Conservation (phyloP, 2,329 filamentous ascomycete genomes). For the Arthroderma uncinatum region DNA sequence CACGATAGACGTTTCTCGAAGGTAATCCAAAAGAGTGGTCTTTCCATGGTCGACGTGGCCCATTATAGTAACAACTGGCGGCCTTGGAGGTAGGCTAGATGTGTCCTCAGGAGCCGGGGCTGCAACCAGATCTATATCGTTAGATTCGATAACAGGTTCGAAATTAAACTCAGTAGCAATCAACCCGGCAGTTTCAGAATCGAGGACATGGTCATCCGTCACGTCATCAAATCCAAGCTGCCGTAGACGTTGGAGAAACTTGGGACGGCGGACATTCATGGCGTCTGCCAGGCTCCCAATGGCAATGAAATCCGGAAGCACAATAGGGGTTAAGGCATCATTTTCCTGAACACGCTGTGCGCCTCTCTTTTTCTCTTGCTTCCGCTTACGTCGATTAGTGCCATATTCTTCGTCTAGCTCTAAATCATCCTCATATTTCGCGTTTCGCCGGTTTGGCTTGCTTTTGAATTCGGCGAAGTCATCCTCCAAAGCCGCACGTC, state of each 20-base stretch:
- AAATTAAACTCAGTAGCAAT: constrained; percentile 89
- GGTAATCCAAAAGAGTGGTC: constrained; percentile 86
- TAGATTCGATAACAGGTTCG: constrained; percentile 62
- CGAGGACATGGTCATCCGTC: constrained; percentile 71
- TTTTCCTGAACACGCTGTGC: constrained; percentile 31
- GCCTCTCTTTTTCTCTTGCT: constrained; percentile 33
- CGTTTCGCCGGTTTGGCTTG: background rate
- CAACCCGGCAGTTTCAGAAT: constrained; percentile 78
- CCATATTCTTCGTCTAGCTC: constrained; percentile 6
- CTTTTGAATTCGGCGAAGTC: background rate
- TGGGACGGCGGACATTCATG: constrained; percentile 56
- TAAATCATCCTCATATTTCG: background rate
- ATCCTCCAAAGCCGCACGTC: background rate
- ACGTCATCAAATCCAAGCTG: constrained; percentile 85
- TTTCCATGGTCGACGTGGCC: constrained; percentile 98
- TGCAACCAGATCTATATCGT: constrained; percentile 60
- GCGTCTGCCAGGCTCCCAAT: constrained; percentile 70
- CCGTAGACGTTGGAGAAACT: constrained; percentile 64
- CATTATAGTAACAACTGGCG: constrained; percentile 98
- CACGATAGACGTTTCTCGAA: constrained; percentile 84
- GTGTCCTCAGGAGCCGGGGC: constrained; percentile 58
- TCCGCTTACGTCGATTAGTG: constrained; percentile 21
- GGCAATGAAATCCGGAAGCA: constrained; percentile 82
- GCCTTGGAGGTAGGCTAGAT: constrained; percentile 58
- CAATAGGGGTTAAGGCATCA: constrained; percentile 49